Base-by-base conservation (phyloP, 2,329 filamentous ascomycete genomes). In the Sporothrix curviconia region DNA sequence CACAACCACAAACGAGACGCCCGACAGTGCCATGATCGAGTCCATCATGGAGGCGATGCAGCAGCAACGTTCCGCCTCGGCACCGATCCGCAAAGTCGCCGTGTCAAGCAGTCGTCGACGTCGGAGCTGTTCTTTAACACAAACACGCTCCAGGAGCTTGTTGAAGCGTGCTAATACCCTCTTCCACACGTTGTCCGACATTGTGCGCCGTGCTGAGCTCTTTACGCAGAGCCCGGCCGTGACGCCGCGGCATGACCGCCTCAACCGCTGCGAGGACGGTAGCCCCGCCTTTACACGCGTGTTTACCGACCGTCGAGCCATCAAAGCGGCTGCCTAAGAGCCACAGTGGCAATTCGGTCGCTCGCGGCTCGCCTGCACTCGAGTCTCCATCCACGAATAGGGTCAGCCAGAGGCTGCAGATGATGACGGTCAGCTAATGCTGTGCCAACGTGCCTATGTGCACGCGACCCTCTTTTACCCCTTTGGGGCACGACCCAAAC, bases 271-370 rank as follows among this genome's bases (percentile, higher is more conserved):
- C 24, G 68, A 72, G 36, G 80, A 84, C 53, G 83, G 80, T 3
- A 86, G 82, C 64, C 84, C 84, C n/a, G 83, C 84, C 1, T 87
- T 87, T 61, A 86, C 82, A 3, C 74, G 81, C 24, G 82, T 87
- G 37, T 87, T 87, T 64, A 81, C 83, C 9, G 82, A 85, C 44
- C 83, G 1, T 75, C 78, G 12, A 84, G 77, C 79, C 82, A 4
- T 74, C 80, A 22, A 76, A 76, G 62, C 74, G 77, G 58, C 66
- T 77, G 8, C 72, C 74, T 28, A 77, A 78, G 63, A 82, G 75
- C 60, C 79, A 78, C 34, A 81, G 79, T 64, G 80, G 73, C 63
- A 82, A 75, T 61, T 78, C 81, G 2, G 71, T 78, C 2, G 69
- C 80, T 54, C 62, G 54, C 7, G 44, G 43, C 59, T 70, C 70